Conservation (phyloP, 768 basidiomycete species). For the Tricholomella constricta region DNA sequence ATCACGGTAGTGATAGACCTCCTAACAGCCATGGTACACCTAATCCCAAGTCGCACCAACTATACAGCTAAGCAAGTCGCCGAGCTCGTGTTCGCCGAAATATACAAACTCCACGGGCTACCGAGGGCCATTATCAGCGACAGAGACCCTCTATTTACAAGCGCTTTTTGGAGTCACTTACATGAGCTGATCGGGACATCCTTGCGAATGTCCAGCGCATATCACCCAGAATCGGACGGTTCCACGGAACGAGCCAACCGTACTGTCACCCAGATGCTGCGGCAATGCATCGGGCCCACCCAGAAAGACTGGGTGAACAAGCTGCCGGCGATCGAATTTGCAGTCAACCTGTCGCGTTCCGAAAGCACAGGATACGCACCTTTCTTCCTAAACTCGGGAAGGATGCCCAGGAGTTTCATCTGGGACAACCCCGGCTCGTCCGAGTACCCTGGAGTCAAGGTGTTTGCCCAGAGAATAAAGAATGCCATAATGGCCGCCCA, state of each 20-base stretch:
- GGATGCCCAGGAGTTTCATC: conserved; percentile 8
- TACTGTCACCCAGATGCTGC: conserved; percentile 10
- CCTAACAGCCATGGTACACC: conserved; percentile 18
- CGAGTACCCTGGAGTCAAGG: conserved; percentile 2
- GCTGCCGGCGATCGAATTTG: neutral
- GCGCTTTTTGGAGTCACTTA: conserved; percentile 30
- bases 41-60: conserved; percentile 12
- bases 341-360: neutral
- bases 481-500: conserved; percentile 7
- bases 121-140: too few species aligned
- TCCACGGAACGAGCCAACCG: neutral
- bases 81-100: too few species aligned
- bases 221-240: neutral
- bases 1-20: too few species aligned
- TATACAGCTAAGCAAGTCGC: conserved; percentile 11
- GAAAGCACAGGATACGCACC: neutral
- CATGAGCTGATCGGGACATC: neutral
- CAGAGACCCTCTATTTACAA: conserved; percentile 33
- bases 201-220: conserved; percentile 14
- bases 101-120: conserved; percentile 13
- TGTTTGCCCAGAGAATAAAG: conserved; percentile 3
- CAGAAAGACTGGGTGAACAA: conserved; percentile 15
- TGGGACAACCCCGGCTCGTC: neutral
- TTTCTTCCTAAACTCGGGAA: neutral
- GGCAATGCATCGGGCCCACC: conserved; percentile 1